Conservation (phyloP, 371 early-diverging fungal species). For the Mucor plumbeus region DNA sequence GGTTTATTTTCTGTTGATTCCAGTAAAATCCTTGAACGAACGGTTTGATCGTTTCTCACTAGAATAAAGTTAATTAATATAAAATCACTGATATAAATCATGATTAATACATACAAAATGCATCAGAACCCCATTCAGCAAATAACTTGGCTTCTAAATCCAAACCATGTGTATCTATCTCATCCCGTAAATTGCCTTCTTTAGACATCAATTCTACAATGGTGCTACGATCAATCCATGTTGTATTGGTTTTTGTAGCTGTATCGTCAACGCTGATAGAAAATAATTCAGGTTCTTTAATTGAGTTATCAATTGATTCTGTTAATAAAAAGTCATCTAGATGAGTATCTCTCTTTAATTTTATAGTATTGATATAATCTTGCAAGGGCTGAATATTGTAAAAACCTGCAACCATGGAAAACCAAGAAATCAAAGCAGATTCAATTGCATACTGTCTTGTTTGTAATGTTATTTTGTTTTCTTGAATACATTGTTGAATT, state of each 20-base stretch:
- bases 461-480: conserved; percentile 31
- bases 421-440: conserved; percentile 54
- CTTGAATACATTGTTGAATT: conserved; percentile 48
- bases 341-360: neutral
- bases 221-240: conserved; percentile 33
- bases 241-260: neutral
- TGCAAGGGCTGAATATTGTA: conserved; percentile 34
- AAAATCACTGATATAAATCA: neutral
- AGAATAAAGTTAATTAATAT: neutral
- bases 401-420: conserved; percentile 40
- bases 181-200: conserved; percentile 34
- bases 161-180: conserved; percentile 43
- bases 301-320: neutral
- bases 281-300: neutral
- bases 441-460: conserved; percentile 60
- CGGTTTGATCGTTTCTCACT: conserved; percentile 21
- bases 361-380: conserved; percentile 22
- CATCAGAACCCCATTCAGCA: conserved; percentile 51
- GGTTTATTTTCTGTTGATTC: conserved; percentile 20
- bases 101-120: conserved; percentile 27
- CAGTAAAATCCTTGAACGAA: conserved; percentile 4
- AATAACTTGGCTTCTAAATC: conserved; percentile 51
- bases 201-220: conserved; percentile 38
- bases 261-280: neutral
- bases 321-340: conserved; percentile 3